These are phyloP conservation scores for Scytalidium lignicola DNA, from an alignment of 2,329 filamentous ascomycete genomes.

Conservation along the genomic window DNA sequence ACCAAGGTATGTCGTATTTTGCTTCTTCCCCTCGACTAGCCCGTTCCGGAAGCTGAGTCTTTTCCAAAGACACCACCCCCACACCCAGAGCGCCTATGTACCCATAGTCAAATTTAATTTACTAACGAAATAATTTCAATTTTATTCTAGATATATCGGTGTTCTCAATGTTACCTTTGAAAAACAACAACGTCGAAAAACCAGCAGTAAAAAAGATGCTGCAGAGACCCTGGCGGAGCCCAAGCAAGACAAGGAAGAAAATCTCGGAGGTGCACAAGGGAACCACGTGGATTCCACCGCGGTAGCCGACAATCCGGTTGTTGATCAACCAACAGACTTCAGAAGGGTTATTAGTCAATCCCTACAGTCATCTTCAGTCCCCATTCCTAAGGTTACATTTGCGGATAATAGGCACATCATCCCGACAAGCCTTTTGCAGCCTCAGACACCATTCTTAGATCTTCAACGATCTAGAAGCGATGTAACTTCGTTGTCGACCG, in stretches of 20 bases:
- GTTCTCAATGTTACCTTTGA: constrained; percentile 95
- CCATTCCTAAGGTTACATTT: constrained; percentile 85
- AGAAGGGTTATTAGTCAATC: constrained; percentile 65
- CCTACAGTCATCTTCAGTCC: constrained; percentile 56
- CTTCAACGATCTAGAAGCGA: constrained; percentile 19
- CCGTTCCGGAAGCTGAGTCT: constrained; percentile 24
- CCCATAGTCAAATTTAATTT: constrained; percentile 4
- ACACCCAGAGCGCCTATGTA: constrained; percentile 2
- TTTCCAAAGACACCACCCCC: constrained; percentile 12
- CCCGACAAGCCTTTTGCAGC: constrained; percentile 70
- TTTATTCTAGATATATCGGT: constrained; percentile 73
- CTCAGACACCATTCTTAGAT: constrained; percentile 43
- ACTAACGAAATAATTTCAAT: constrained; percentile 15
- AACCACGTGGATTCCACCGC: background rate
- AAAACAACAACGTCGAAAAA: constrained; percentile 67
- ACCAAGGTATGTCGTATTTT: constrained; percentile 58
- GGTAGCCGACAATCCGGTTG: constrained; percentile 19
- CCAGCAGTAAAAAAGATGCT: constrained; percentile 47
- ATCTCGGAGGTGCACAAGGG: constrained; percentile 15
- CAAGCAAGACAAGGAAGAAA: constrained; percentile 16
- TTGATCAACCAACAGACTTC: constrained; percentile 25
- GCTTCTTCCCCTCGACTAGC: constrained; percentile 21
- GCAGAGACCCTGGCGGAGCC: constrained; percentile 27
- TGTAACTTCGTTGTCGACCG: constrained; percentile 16
- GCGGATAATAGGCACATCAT: constrained; percentile 93